phyloP scores from a whole-genome alignment of 306 rosid genomes.

The Cucumis sativus region Cucumber_9930_V3 NC_026658.2:7392501-7393000 shows the following conservation, averaged over 20 bases:
- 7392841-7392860: background rate
- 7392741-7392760: background rate
- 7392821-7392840: background rate
- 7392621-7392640: conserved; percentile 89
- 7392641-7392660: conserved; percentile 93
- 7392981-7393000: conserved; percentile 87
- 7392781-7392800: background rate
- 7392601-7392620: conserved; percentile 93
- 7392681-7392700: conserved; percentile 93
- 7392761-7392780: background rate
- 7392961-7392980: conserved; percentile 94
- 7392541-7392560: conserved; percentile 29
- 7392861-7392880: conserved; percentile 67
- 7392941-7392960: conserved; percentile 98
- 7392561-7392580: conserved; percentile 54
- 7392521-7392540: conserved; percentile 44
- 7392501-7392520: conserved; percentile 59
- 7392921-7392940: conserved; percentile 97
- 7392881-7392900: conserved; percentile 92
- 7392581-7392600: conserved; percentile 92
- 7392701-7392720: conserved; percentile 95
- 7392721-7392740: conserved; percentile 96
- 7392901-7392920: conserved; percentile 85
- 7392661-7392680: conserved; percentile 97
- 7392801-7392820: background rate